phyloP scores from a whole-genome alignment of 495 filamentous ascomycete species.

The Annulohypoxylon stygium region DNA sequence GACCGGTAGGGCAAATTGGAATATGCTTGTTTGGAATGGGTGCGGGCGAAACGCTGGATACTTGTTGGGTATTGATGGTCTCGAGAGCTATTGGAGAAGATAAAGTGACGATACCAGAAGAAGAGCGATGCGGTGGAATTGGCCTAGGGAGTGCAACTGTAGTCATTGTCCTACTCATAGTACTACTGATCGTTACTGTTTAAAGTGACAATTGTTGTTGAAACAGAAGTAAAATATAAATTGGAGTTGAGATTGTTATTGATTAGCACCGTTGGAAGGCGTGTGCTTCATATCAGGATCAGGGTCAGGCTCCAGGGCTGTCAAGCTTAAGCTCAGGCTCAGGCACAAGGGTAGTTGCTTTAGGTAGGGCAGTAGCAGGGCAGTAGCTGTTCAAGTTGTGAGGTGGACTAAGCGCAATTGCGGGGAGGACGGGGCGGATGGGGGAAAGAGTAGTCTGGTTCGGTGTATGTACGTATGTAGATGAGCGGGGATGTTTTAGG shows the following conservation, averaged over 20 bases:
- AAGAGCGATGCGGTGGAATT: constrained; percentile 61
- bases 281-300: constrained; percentile 39
- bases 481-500: constrained; percentile 12
- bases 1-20: constrained; percentile 84
- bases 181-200: constrained; percentile 11
- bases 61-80: constrained; percentile 56
- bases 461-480: not conserved
- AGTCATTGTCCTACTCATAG: constrained; percentile 58
- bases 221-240: not conserved
- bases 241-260: not conserved
- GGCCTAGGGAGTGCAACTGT: constrained; percentile 67
- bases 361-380: not conserved
- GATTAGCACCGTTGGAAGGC: constrained; percentile 13
- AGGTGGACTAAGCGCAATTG: constrained; percentile 30
- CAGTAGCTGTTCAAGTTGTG: constrained; percentile 1
- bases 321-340: constrained; percentile 7
- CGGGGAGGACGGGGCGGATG: constrained; percentile 34
- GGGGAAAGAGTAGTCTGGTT: constrained; percentile 5
- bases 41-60: constrained; percentile 54
- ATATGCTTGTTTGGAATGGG: constrained; percentile 93
- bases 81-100: constrained; percentile 65
- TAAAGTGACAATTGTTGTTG: constrained; percentile 21
- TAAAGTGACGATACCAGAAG: constrained; percentile 62
- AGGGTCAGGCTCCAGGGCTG: constrained; percentile 8
- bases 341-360: constrained; percentile 9